Percentiles rank a stretch among this genome's conserved stretches.
Conservation (phyloP, 1,139 yeast genomes). For the Schwanniomyces etchellsii region DNA sequence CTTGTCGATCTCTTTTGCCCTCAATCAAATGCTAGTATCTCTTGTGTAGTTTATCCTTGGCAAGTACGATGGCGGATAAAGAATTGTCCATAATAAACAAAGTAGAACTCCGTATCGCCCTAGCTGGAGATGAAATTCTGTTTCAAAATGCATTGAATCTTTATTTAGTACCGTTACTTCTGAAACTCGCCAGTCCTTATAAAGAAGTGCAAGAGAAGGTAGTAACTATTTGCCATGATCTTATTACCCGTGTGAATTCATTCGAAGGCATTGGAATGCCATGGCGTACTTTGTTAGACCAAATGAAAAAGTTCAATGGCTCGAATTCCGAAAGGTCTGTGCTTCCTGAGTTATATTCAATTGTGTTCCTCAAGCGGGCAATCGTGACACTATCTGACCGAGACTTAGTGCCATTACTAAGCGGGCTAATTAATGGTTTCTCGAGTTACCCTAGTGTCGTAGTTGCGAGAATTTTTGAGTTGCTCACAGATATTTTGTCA, state of each 20-base stretch:
- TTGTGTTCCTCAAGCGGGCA: slow-evolving; percentile 63
- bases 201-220: slow-evolving; percentile 64
- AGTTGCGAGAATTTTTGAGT: slow-evolving; percentile 56
- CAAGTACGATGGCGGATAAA: slow-evolving; percentile 33
- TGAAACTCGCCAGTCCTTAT: slow-evolving; percentile 74
- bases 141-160: slow-evolving; percentile 54
- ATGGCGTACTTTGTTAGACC: slow-evolving; percentile 52
- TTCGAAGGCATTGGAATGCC: slow-evolving; percentile 57
- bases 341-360: slow-evolving; percentile 58
- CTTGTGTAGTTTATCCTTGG: slow-evolving; percentile 2
- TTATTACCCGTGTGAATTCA: slow-evolving; percentile 63
- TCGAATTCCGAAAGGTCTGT: slow-evolving; percentile 39
- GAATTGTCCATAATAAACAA: slow-evolving; percentile 60
- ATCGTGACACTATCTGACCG: slow-evolving; percentile 41
- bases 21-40: no score
- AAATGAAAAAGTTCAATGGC: slow-evolving; percentile 52
- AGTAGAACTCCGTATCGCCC: slow-evolving; percentile 79
- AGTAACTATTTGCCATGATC: slow-evolving; percentile 58
- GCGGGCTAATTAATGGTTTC: slow-evolving; percentile 44
- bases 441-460: slow-evolving; percentile 29
- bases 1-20: background rate
- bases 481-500: slow-evolving; percentile 51
- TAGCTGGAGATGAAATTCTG: slow-evolving; percentile 65
- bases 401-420: slow-evolving; percentile 38
- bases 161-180: slow-evolving; percentile 71